These are phyloP conservation scores for Chalaropsis ovoidea DNA, from an alignment of 2,329 filamentous ascomycete genomes.

Conservation along the genomic window DNA sequence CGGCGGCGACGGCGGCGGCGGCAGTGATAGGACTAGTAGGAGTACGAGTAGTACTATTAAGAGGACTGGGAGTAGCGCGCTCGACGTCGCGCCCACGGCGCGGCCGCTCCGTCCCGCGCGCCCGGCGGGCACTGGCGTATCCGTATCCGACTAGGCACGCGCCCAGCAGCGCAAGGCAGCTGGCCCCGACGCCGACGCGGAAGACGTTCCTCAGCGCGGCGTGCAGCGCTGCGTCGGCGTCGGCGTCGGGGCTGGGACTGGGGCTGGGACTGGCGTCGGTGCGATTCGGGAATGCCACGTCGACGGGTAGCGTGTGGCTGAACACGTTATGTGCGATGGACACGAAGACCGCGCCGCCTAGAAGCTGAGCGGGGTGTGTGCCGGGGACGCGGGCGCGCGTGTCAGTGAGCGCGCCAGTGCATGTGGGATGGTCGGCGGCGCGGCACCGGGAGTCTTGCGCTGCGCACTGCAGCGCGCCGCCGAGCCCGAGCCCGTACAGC, in stretches of 20 bases:
- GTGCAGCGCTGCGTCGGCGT: conserved; percentile 40
- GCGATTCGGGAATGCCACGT: conserved; percentile 25
- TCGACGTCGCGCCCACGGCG: too few species aligned
- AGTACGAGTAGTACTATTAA: too few species aligned
- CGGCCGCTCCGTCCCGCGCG: too few species aligned
- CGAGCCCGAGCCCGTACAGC: conserved; percentile 38
- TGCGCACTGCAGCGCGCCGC: conserved; percentile 37
- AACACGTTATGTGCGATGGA: conserved; percentile 40
- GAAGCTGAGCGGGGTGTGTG: conserved; percentile 35
- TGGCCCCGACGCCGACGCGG: conserved; percentile 48
- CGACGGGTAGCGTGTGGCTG: conserved; percentile 34
- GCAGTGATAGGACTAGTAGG: too few species aligned
- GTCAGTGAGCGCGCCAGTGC: too few species aligned
- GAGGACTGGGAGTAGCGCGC: too few species aligned
- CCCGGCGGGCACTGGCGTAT: too few species aligned
- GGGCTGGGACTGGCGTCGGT: too few species aligned
- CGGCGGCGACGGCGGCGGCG: too few species aligned
- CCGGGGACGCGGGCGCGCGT: too few species aligned
- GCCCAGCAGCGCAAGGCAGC: conserved; percentile 45
- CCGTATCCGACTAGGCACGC: conserved; percentile 33
- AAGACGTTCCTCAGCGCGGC: conserved; percentile 48
- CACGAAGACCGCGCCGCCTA: conserved; percentile 40
- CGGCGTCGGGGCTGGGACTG: conserved; percentile 37
- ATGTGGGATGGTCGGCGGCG: too few species aligned
- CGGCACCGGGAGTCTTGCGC: conserved; percentile 19